Conservation (phyloP, 2,329 filamentous ascomycete species). For the Mycosphaerella arachidis region DNA sequence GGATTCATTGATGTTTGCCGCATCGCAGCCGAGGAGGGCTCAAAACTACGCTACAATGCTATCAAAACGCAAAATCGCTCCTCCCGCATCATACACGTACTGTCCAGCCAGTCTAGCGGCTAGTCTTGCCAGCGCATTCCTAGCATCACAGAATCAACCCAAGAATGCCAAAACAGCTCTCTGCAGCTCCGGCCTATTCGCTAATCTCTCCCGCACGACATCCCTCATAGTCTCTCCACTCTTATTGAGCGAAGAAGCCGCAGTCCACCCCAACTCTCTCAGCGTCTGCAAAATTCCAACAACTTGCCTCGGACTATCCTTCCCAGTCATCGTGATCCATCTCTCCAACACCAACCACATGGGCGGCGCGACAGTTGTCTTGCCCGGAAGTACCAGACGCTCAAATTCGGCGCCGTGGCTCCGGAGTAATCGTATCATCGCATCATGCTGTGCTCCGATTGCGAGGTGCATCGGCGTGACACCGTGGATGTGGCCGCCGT, state of each 20-base stretch:
- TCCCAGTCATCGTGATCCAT: conserved; percentile 4
- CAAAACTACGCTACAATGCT: no score
- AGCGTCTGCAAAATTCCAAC: background rate
- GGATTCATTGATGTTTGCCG: no score
- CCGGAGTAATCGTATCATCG: conserved; percentile 6
- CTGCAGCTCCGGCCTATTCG: background rate
- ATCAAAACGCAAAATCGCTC: no score
- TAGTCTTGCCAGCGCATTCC: no score
- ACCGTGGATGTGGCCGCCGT: conserved; percentile 1
- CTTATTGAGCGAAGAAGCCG: conserved; percentile 1
- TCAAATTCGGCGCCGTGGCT: background rate
- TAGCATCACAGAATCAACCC: background rate
- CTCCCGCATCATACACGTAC: no score
- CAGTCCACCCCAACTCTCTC: conserved; percentile 5
- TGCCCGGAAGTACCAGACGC: background rate
- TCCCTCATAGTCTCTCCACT: conserved; percentile 5
- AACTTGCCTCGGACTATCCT: conserved; percentile 4
- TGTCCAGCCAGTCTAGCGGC: no score
- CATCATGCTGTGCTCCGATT: conserved; percentile 5
- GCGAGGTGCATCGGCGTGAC: conserved; percentile 12
- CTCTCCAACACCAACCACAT: conserved; percentile 9
- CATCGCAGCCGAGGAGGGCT: no score
- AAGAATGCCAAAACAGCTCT: conserved; percentile 1
- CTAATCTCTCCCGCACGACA: conserved; percentile 1
- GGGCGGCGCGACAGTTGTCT: conserved; percentile 4